Base-by-base conservation (phyloP, 2,329 filamentous ascomycete genomes). In the Arthroderma uncinatum region DNA sequence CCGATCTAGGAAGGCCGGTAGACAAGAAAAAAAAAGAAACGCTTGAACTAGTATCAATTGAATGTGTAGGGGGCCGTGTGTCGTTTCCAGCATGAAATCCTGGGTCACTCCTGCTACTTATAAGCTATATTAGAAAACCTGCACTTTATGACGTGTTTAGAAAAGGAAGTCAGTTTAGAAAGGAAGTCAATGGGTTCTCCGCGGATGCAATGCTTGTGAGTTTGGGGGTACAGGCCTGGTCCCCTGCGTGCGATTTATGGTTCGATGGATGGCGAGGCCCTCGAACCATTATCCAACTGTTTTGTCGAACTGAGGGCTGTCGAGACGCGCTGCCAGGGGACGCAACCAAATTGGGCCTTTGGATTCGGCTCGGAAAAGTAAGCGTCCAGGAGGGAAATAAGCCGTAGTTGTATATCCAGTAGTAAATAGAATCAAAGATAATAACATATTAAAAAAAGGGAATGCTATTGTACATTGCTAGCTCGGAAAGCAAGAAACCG, bases 391-490 rank as follows among this genome's bases (percentile, higher is more conserved):
- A 12, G 23, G 19, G 23, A 25, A 23, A 28, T 23, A 34, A 9
- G 9, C 19, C 14, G 9, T 34, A 34, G 10, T 19, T 23, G 4
- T 34, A 52, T 14, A 30, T 33, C 21, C 23, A 34, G 14, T 19
- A 52, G 19, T 34, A 25, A 21, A 36, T 25, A 14, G 48, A 19
- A 19, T 25, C 28, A 25, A n/a, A 36, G 12, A 19, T 52, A 52
- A 52, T 52, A 34, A 30, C 40, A 47, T 10, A 47, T 14, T 28
- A 25, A 25, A 23, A 14, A 47, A 25, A 23, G 23, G 40, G 19
- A 37, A 37, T 53, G 33, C 9, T 53, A 53, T 53, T 37, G 33
- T 53, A 53, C 50, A 53, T 39, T 36, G 19, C 21, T 53, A 53
- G 23, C 21, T 14, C 23, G 21, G n/a, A 23, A 52, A 30, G 16